Evolutionary conservation across 805 yeast species (phyloP).

Genomic region (Debaryomyces castellii): DNA sequence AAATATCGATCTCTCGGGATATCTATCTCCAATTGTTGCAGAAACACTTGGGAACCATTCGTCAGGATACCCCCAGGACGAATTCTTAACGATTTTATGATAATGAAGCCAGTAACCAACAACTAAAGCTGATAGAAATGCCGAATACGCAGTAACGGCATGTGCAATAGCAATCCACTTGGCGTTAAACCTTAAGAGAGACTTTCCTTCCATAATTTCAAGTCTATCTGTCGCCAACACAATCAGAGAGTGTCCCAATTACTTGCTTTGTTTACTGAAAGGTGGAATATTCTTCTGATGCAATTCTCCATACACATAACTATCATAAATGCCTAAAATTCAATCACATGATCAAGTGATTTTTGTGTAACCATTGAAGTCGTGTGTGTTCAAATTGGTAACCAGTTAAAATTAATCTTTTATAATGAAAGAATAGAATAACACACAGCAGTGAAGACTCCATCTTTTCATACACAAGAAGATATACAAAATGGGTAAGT

Average conservation of each 20-base stretch:
- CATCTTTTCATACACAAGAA: not conserved
- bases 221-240: not conserved
- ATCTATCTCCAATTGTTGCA: slow-evolving; percentile 95
- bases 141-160: slow-evolving; percentile 66
- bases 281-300: not conserved
- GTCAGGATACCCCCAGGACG: slow-evolving; percentile 87
- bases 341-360: not conserved
- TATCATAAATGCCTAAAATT: not conserved
- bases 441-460: slow-evolving; percentile 1
- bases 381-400: slow-evolving; percentile 2
- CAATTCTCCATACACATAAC: not conserved
- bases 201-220: not conserved
- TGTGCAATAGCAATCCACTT: slow-evolving; percentile 70
- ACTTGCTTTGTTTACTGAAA: no score
- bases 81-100: slow-evolving; percentile 83
- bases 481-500: slow-evolving; percentile 17
- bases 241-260: not conserved
- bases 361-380: not conserved
- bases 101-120: slow-evolving; percentile 81
- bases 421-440: slow-evolving; percentile 1
- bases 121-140: slow-evolving; percentile 71
- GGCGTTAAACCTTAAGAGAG: slow-evolving; percentile 50
- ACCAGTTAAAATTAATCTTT: slow-evolving; percentile 10
- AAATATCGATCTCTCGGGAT: slow-evolving; percentile 91
- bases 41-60: slow-evolving; percentile 99